Percentiles rank a stretch among this genome's conserved stretches.
Conservation (phyloP, 2,329 filamentous ascomycete genomes). For the Monilinia vaccinii-corymbosi region DNA sequence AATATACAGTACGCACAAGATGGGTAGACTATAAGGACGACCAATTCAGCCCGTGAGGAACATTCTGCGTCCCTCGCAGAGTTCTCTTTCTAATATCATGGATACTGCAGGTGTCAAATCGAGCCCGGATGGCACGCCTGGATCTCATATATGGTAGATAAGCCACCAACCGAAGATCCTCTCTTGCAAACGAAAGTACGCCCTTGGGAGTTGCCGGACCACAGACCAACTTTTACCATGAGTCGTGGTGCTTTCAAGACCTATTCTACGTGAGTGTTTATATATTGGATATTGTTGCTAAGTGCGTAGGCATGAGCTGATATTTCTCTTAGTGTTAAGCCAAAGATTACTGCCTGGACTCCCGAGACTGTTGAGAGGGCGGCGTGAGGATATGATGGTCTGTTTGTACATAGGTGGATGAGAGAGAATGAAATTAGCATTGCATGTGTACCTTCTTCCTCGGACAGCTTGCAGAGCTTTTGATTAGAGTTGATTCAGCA, state of each 20-base stretch:
- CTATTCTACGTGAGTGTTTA: constrained; percentile 79
- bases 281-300: neutral
- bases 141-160: constrained; percentile 90
- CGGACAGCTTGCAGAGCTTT: neutral
- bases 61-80: constrained; percentile 8
- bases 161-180: constrained; percentile 69
- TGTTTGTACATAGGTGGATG: constrained; percentile 23
- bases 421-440: constrained; percentile 6
- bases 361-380: constrained; percentile 31
- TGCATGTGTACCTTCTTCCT: neutral
- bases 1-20: constrained; percentile 67
- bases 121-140: constrained; percentile 98
- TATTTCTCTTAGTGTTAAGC: constrained; percentile 36
- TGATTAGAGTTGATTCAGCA: neutral
- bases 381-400: constrained; percentile 11
- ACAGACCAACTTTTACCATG: constrained; percentile 67
- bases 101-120: constrained; percentile 56
- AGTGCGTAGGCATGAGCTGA: neutral
- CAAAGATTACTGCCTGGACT: constrained; percentile 46
- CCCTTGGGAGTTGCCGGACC: constrained; percentile 64
- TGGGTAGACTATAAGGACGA: constrained; percentile 96
- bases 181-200: constrained; percentile 58
- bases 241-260: constrained; percentile 78
- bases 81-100: neutral
- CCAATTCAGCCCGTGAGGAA: constrained; percentile 65